phyloP scores from a whole-genome alignment of 306 rosid genomes.

The peach (Prunus persica) region Prunus_persica_NCBIv2 NC_034009.1:46821501-46822000 shows the following conservation, averaged over 20 bases:
- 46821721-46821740: neutral
- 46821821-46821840: neutral
- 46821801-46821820: neutral
- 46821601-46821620: slow-evolving; percentile 30
- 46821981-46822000: slow-evolving; percentile 60
- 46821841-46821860: neutral
- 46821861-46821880: neutral
- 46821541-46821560: slow-evolving; percentile 13
- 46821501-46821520: slow-evolving; percentile 51
- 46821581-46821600: neutral
- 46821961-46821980: slow-evolving; percentile 74
- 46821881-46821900: neutral
- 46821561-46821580: neutral
- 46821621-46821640: slow-evolving; percentile 54
- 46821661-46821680: slow-evolving; percentile 73
- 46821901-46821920: neutral
- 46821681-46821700: slow-evolving; percentile 52
- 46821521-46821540: slow-evolving; percentile 70
- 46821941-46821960: slow-evolving; percentile 65
- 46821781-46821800: neutral
- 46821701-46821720: slow-evolving; percentile 46
- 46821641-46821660: slow-evolving; percentile 80
- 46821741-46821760: neutral
- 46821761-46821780: neutral
- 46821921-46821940: slow-evolving; percentile 36